Conservation (phyloP, 345 rosid species). For the Rhodamnia argentea region DNA sequence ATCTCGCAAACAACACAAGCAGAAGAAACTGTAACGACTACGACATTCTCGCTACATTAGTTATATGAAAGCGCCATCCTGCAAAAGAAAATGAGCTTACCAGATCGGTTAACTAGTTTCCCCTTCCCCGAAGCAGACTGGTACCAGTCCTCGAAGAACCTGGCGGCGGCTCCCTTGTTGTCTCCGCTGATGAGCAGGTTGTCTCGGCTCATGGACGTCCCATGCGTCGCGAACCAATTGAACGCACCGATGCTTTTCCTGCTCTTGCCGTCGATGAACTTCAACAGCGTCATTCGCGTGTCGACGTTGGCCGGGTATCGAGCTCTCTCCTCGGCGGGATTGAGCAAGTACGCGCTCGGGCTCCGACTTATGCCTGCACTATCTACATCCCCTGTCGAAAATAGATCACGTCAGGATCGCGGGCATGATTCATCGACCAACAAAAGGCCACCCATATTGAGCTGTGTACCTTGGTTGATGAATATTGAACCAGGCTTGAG, state of each 20-base stretch:
- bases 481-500: slow-evolving; percentile 36
- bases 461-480: slow-evolving; percentile 21
- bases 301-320: slow-evolving; percentile 29
- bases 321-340: slow-evolving; percentile 40
- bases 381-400: slow-evolving; percentile 27
- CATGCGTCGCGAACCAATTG: slow-evolving; percentile 54
- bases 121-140: not conserved
- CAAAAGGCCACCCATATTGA: not conserved
- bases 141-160: slow-evolving; percentile 55
- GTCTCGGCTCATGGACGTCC: slow-evolving; percentile 53
- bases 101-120: not conserved
- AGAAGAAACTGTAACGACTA: not conserved
- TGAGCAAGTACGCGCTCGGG: slow-evolving; percentile 43
- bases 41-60: not conserved
- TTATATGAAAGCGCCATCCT: not conserved
- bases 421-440: not conserved
- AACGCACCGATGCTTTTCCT: slow-evolving; percentile 33
- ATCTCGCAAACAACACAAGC: not conserved
- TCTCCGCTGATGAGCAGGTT: slow-evolving; percentile 51
- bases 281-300: slow-evolving; percentile 42
- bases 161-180: slow-evolving; percentile 59
- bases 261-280: slow-evolving; percentile 18
- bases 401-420: not conserved
- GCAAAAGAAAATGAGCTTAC: not conserved
- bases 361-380: slow-evolving; percentile 48